phyloP scores from a whole-genome alignment of 2,329 filamentous ascomycete genomes.

The Cordyceps militaris region DNA sequence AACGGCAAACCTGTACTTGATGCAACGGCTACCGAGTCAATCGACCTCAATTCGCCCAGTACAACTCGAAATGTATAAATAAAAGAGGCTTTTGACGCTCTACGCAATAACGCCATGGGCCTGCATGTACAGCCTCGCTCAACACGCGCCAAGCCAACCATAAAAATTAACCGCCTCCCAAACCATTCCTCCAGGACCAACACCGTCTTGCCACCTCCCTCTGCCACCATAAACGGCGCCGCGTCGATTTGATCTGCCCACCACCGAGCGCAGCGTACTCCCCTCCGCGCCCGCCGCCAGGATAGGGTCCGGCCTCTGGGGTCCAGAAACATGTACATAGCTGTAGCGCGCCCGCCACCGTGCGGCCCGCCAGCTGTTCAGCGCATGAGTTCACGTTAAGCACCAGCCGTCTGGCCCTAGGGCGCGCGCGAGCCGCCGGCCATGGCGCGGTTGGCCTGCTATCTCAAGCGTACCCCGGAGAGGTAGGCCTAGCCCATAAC shows the following conservation, averaged over 20 bases:
- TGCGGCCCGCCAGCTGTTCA: too few species aligned
- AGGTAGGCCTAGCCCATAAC: too few species aligned
- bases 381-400: too few species aligned
- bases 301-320: neutral
- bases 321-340: too few species aligned
- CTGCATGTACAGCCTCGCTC: neutral
- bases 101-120: neutral
- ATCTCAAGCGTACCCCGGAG: too few species aligned
- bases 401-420: too few species aligned
- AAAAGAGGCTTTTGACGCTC: neutral
- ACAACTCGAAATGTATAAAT: neutral
- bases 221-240: constrained; percentile 30
- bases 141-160: neutral
- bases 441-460: too few species aligned
- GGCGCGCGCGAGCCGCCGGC: too few species aligned
- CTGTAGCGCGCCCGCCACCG: too few species aligned
- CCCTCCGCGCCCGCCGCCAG: neutral
- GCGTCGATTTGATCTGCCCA: constrained; percentile 27
- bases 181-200: constrained; percentile 1
- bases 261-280: constrained; percentile 10
- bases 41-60: neutral
- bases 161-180: neutral
- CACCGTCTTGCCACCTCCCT: constrained; percentile 36
- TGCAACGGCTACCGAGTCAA: neutral
- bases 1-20: too few species aligned